These are phyloP conservation scores for Coemansia sp. DNA, from an alignment of 192 early-diverging fungal genomes.

Conservation along the genomic window DNA sequence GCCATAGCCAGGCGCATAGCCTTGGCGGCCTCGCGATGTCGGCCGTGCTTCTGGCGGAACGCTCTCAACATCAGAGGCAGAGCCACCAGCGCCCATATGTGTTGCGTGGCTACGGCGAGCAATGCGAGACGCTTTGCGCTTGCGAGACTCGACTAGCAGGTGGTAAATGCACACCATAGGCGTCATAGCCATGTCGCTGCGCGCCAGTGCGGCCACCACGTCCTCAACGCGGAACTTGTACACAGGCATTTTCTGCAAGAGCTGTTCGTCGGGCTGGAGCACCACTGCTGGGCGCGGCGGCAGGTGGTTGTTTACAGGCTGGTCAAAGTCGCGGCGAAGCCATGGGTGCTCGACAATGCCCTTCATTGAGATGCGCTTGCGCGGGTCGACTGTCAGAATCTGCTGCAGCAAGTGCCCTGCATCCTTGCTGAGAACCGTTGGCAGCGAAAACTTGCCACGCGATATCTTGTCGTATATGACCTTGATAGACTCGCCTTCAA, in stretches of 20 bases:
- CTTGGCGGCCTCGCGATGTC: conserved; percentile 29
- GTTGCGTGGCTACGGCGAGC: conserved; percentile 45
- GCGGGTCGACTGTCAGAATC: conserved; percentile 73
- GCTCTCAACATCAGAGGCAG: conserved; percentile 8
- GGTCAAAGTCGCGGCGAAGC: conserved; percentile 70
- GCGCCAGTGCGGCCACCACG: conserved; percentile 35
- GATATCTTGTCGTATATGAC: conserved; percentile 84
- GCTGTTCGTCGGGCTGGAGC: conserved; percentile 41
- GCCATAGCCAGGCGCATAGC: conserved; percentile 36
- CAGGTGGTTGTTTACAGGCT: conserved; percentile 64
- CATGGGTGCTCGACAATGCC: conserved; percentile 73
- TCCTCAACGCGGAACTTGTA: conserved; percentile 39
- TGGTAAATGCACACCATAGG: conserved; percentile 53
- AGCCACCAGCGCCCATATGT: conserved; percentile 17
- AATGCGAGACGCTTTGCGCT: conserved; percentile 40
- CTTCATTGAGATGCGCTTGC: conserved; percentile 63
- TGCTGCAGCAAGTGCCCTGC: conserved; percentile 65
- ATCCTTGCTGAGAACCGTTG: conserved; percentile 57
- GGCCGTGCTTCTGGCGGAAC: conserved; percentile 17
- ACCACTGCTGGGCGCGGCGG: conserved; percentile 57
- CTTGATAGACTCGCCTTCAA: conserved; percentile 82
- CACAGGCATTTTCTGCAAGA: conserved; percentile 46
- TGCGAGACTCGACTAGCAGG: conserved; percentile 42
- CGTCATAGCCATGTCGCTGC: conserved; percentile 39
- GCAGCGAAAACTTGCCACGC: conserved; percentile 61